Evolutionary conservation across 352 stramenopile genomes (phyloP), one percentile per base, ranked within the genome.

Genomic region (Pythium insidiosum): DNA sequence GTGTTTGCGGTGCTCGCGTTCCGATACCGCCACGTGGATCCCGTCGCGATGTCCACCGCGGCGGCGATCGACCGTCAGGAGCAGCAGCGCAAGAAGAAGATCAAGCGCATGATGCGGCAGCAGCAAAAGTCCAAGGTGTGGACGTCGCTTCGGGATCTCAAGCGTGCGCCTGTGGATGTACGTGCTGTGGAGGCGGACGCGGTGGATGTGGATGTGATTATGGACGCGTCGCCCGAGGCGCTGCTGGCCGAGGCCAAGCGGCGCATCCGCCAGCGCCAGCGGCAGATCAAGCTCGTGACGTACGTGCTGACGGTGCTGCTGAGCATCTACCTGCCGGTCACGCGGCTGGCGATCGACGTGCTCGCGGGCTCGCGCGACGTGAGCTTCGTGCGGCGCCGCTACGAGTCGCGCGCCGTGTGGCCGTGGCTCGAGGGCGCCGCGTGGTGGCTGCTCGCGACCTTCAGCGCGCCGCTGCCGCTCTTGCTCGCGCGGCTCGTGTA

Each of bases 41-140:
- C 51, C 1, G 69, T 78, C 23, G 63, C 75, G 49, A 58, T 83
- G n/a, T n/a, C n/a, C n/a, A n/a, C n/a, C n/a, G n/a, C n/a, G n/a
- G n/a, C n/a, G n/a, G n/a, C n/a, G n/a, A n/a, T n/a, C n/a, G n/a
- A n/a, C n/a, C n/a, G n/a, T n/a, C n/a, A n/a, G n/a, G n/a, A n/a
- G n/a, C n/a, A n/a, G n/a, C n/a, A n/a, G n/a, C n/a, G n/a, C n/a
- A n/a, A n/a, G n/a, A n/a, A n/a, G n/a, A n/a, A n/a, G n/a, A n/a
- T n/a, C n/a, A n/a, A n/a, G n/a, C n/a, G n/a, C n/a, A n/a, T n/a
- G n/a, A n/a, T n/a, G n/a, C n/a, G n/a, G n/a, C n/a, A n/a, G n/a
- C n/a, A n/a, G n/a, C n/a, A n/a, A n/a, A n/a, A n/a, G n/a, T n/a
- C n/a, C n/a, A n/a, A n/a, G n/a, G n/a, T n/a, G n/a, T n/a, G n/a